phyloP scores from a whole-genome alignment of 1,284 basidiomycete species.

The Moniliophthora roreri region DNA sequence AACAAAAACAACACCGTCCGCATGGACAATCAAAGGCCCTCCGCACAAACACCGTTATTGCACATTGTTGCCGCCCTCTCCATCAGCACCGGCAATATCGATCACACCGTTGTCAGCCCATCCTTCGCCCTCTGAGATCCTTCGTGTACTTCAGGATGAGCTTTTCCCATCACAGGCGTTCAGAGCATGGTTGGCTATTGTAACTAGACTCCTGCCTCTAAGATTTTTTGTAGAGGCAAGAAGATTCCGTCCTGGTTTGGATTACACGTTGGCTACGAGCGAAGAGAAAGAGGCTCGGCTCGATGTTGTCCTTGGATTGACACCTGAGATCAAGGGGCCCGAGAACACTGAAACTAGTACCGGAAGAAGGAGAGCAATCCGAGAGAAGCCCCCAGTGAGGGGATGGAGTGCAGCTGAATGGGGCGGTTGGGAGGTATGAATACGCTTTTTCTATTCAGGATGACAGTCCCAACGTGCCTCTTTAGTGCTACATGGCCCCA shows the following conservation, averaged over 20 bases:
- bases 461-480: no score
- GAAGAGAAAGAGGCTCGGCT: slow-evolving; percentile 82
- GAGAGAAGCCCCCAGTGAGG: slow-evolving; percentile 32
- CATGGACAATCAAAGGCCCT: slow-evolving; percentile 83
- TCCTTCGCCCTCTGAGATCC: slow-evolving; percentile 52
- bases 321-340: slow-evolving; percentile 60
- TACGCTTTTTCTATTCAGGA: no score
- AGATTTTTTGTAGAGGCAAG: slow-evolving; percentile 78
- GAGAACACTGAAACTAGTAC: slow-evolving; percentile 34
- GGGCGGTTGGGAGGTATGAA: slow-evolving; percentile 89
- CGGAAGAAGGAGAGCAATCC: slow-evolving; percentile 15
- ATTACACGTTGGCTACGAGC: slow-evolving; percentile 93
- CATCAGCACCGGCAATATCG: slow-evolving; percentile 32
- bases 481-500: slow-evolving; percentile 89
- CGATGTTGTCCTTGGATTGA: slow-evolving; percentile 90
- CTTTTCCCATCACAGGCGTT: slow-evolving; percentile 86
- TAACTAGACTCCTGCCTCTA: slow-evolving; percentile 78
- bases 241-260: slow-evolving; percentile 89
- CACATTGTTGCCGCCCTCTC: slow-evolving; percentile 44
- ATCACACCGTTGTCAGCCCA: slow-evolving; percentile 53
- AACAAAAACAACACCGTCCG: slow-evolving; percentile 39
- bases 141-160: slow-evolving; percentile 68
- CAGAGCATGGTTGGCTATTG: slow-evolving; percentile 84
- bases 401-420: slow-evolving; percentile 81
- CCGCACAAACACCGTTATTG: slow-evolving; percentile 95